Evolutionary conservation across 2,329 filamentous ascomycete genomes (phyloP), one percentile per base, ranked within the genome.

Genomic region (Chaetomium olivaceum): DNA sequence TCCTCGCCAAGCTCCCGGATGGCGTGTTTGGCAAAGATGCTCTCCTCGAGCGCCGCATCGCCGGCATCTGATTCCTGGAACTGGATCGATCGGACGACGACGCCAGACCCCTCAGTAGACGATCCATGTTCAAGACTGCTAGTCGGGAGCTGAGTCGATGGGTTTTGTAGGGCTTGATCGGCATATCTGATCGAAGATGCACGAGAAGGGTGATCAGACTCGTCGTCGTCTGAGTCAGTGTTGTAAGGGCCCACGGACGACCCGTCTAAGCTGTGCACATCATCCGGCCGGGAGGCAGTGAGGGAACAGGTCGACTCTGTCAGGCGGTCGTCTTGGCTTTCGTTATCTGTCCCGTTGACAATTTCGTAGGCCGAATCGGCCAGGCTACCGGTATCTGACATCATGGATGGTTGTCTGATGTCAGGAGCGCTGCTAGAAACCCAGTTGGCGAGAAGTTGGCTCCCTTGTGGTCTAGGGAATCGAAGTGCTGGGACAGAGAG

Each of bases 341-440:
- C 71, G 68, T 79, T 81, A 68, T 87, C 85, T 63, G 80, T 82
- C 70, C 78, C 79, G 62, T 78, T 78, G 73, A 88, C 82, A 57
- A 87, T 76, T 72, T 87, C 85, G 74, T 84, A 88, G 65, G 83
- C 79, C 63, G 85, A 85, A 71, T 86, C 85, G 72, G 80, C 76
- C 72, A 87, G 73, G 71, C 78, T 85, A 74, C 83, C 81, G 68
- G 82, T 80, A 65, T 80, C 78, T 31, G 77, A 77, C 52, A 78
- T 71, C 61, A 73, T 76, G 46, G 77, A 77, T 25, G 80, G 76
- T 69, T 79, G 80, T 82, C 86, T 85, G 68, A 87, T 85, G 76
- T 85, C 81, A 61, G 83, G 83, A 33, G 84, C 81, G 71, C 84
- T 87, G 61, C 80, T 82, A 7, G 83, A 85, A 58, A 88, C 79